Conservation (phyloP, 106 monocot species). For the Dactylorhiza incarnata region DNA sequence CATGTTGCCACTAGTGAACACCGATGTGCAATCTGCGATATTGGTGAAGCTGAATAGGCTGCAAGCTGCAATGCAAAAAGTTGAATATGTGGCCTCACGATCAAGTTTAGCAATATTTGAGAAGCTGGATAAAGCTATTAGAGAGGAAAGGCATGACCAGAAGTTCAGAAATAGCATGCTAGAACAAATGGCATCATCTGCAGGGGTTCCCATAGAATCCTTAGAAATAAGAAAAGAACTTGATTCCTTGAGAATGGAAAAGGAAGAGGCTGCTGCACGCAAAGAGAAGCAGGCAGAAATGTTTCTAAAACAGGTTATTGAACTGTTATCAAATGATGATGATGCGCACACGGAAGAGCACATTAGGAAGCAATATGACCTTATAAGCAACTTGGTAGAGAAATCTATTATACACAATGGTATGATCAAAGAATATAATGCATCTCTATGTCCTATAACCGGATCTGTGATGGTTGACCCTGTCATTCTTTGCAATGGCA, state of each 20-base stretch:
- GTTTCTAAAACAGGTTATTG: slow-evolving; percentile 14
- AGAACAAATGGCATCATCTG: slow-evolving; percentile 22
- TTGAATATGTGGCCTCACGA: slow-evolving; percentile 14
- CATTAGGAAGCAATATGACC: neutral
- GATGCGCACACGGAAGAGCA: slow-evolving; percentile 8
- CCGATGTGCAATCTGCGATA: slow-evolving; percentile 16
- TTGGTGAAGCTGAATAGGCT: slow-evolving; percentile 10
- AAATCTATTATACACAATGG: slow-evolving; percentile 2
- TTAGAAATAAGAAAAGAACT: slow-evolving; percentile 21
- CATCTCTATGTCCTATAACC: slow-evolving; percentile 14
- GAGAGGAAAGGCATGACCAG: slow-evolving; percentile 14
- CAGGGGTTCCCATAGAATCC: slow-evolving; percentile 15
- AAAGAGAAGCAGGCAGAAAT: slow-evolving; percentile 13
- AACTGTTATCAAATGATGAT: slow-evolving; percentile 13
- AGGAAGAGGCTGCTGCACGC: slow-evolving; percentile 17
- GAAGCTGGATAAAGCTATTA: slow-evolving; percentile 12
- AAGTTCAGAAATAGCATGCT: slow-evolving; percentile 18
- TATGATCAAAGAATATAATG: slow-evolving; percentile 1
- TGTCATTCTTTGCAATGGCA: slow-evolving; percentile 22
- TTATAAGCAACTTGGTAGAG: neutral
- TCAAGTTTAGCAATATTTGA: slow-evolving; percentile 7
- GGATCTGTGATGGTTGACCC: slow-evolving; percentile 19
- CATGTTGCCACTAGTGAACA: slow-evolving; percentile 15
- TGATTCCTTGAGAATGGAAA: slow-evolving; percentile 10
- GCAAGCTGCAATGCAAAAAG: slow-evolving; percentile 18